phyloP scores from a whole-genome alignment of 495 filamentous ascomycete species.

The Lophium mytilinum region DNA sequence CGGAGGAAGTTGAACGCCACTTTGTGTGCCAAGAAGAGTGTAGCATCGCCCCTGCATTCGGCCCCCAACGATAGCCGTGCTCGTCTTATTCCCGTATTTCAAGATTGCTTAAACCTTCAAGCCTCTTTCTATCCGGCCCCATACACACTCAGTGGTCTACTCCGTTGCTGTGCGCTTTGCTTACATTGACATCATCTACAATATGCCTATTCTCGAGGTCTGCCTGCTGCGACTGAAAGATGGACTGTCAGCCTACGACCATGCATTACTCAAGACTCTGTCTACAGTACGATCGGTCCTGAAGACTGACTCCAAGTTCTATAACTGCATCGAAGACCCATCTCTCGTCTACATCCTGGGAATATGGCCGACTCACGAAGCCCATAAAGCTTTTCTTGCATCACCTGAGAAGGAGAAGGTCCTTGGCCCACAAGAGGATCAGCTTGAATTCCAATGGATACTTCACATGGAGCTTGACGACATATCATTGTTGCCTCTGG shows the following conservation, averaged over 20 bases:
- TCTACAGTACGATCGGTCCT: slow-evolving; percentile 12
- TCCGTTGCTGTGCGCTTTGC: neutral
- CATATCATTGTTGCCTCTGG: slow-evolving; percentile 15
- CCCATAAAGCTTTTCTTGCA: slow-evolving; percentile 16
- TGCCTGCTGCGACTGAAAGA: slow-evolving; percentile 13
- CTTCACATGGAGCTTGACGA: slow-evolving; percentile 17
- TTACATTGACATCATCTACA: neutral
- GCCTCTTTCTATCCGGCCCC: too few relatives aligned
- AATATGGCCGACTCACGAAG: slow-evolving; percentile 17
- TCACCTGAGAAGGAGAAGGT: slow-evolving; percentile 14
- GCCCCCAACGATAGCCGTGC: too few relatives aligned
- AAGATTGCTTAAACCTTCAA: too few relatives aligned
- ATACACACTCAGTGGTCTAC: too few relatives aligned
- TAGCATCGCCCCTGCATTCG: too few relatives aligned
- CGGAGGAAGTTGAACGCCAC: too few relatives aligned
- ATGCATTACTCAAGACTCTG: slow-evolving; percentile 15
- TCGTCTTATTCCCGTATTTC: too few relatives aligned
- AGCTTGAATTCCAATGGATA: slow-evolving; percentile 16
- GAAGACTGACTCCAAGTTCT: slow-evolving; percentile 20
- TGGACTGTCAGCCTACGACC: slow-evolving; percentile 4
- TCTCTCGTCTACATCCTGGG: slow-evolving; percentile 20
- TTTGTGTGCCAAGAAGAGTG: too few relatives aligned
- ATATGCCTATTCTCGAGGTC: slow-evolving; percentile 20
- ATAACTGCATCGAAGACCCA: slow-evolving; percentile 19
- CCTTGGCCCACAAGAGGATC: slow-evolving; percentile 16